Conservation (phyloP, 352 stramenopile species). For the Pythium oligandrum region DNA sequence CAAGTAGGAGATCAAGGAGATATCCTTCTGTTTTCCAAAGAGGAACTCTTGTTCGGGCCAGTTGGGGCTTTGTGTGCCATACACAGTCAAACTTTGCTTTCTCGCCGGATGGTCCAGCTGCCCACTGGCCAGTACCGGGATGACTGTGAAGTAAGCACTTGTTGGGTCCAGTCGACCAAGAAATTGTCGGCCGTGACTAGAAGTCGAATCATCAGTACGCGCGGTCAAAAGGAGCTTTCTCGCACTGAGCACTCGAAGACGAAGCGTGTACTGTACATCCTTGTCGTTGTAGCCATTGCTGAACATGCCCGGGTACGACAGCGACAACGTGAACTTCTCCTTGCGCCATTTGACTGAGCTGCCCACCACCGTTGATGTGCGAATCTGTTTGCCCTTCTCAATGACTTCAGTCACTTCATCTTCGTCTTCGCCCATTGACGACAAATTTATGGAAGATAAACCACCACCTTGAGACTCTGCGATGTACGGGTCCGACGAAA, state of each 20-base stretch:
- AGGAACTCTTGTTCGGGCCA: constrained; percentile 66
- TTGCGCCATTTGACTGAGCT: constrained; percentile 40
- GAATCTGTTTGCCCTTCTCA: constrained; percentile 30
- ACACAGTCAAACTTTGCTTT: constrained; percentile 66
- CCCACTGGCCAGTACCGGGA: constrained; percentile 42
- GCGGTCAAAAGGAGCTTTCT: constrained; percentile 19
- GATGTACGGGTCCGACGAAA: constrained; percentile 36
- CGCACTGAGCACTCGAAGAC: constrained; percentile 38
- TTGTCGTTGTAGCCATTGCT: constrained; percentile 25
- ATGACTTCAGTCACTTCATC: constrained; percentile 47
- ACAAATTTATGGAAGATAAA: constrained; percentile 3
- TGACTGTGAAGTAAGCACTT: constrained; percentile 69
- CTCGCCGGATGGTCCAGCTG: constrained; percentile 33
- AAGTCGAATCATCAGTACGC: no score
- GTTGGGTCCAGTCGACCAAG: constrained; percentile 14
- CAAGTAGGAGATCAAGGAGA: constrained; percentile 51
- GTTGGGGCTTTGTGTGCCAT: constrained; percentile 45
- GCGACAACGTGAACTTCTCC: constrained; percentile 51
- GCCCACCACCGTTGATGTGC: constrained; percentile 30
- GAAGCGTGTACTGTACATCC: constrained; percentile 33
- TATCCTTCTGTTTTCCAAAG: constrained; percentile 47
- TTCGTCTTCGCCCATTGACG: constrained; percentile 22
- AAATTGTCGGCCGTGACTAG: not conserved
- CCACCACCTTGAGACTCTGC: constrained; percentile 4
- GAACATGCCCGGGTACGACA: constrained; percentile 71